Evolutionary conservation across 2,329 filamentous ascomycete species (phyloP), one percentile per base, ranked within the genome.

Genomic region (Diaporthe vaccinii): DNA sequence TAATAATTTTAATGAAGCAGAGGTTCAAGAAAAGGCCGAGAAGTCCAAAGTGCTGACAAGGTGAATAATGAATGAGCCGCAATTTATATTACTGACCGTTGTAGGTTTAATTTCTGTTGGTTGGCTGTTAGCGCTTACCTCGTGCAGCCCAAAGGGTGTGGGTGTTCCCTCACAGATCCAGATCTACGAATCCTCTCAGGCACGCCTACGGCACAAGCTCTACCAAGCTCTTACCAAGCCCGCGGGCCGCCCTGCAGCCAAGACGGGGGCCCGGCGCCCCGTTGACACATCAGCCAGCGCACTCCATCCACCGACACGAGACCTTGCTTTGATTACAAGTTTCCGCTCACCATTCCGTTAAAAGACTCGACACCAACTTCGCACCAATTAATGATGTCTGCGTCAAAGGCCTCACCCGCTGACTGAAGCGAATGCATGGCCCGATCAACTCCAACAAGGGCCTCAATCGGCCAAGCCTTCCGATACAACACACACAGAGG

Each of bases 161-260:
- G 44, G 10, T 36, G 28, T 8, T 36, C 22, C 12, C 51, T 17
- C 31, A 2, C 22, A 68, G 62, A 25, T 67, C 46, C 65, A 39
- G 65, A 53, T 68, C 62, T 17, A 10, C 15, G 49, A 34, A 22
- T 41, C 49, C 65, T 55, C n/a, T 22, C 49, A 69, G 34, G 65
- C 65, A 69, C 49, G 65, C 12, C 65, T 69, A 49, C 65, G 65
- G 65, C 65, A 41, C 65, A 55, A 39, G 44, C n/a, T 46, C 65
- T 20, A 53, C 46, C 65, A 68, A 53, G 46, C 46, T 53, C 46
- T 28, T 28, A 53, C 44, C n/a, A 53, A 53, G 65, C 41, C 17
- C 62, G 31, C 62, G 62, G 62, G 28, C 62, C 62, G 46, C 65
- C 65, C 34, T 69, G 65, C 65, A 69, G 65, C 65, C 65, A 69